These are phyloP conservation scores for Micromonas commoda DNA, from an alignment of 139 green algal genomes.

Conservation along the genomic window DNA sequence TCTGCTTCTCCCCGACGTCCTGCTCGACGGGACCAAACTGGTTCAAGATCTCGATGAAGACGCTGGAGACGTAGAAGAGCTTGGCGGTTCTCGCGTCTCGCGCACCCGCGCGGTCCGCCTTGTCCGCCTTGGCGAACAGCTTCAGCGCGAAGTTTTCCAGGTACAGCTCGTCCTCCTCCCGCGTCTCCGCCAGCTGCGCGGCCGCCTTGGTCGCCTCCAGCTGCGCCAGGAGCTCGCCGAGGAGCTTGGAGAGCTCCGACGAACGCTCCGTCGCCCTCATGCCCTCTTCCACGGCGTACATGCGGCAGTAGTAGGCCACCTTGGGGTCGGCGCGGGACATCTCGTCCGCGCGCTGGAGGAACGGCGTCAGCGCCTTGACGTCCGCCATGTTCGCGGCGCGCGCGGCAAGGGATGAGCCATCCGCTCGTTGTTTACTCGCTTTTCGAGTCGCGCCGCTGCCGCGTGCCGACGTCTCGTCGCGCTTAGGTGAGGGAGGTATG, in stretches of 20 bases:
- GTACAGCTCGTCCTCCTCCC: constrained; percentile 1
- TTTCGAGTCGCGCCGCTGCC: too few relatives aligned
- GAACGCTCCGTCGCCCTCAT: not conserved
- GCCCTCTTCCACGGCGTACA: constrained; percentile 27
- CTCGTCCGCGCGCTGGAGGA: constrained; percentile 30
- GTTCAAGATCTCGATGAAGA: constrained; percentile 15
- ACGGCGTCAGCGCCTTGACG: constrained; percentile 21
- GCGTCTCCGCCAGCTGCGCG: not conserved
- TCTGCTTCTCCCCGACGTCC: constrained; percentile 12
- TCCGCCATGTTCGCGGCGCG: not conserved
- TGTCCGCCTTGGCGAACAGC: constrained; percentile 15
- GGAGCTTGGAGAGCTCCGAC: not conserved
- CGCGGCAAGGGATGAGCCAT: too few relatives aligned
- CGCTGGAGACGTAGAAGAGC: constrained; percentile 4
- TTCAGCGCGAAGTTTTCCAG: constrained; percentile 13
- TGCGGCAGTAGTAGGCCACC: constrained; percentile 34
- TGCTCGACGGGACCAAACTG: not conserved
- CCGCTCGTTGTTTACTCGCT: too few relatives aligned
- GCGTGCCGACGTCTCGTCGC: too few relatives aligned
- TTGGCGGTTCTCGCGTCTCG: constrained; percentile 17
- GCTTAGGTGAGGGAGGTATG: too few relatives aligned
- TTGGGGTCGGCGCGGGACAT: constrained; percentile 5
- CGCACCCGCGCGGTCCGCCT: not conserved
- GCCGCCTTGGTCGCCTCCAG: constrained; percentile 19
- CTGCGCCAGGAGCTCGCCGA: not conserved